Conservation (phyloP, 345 rosid species). For the Dovyalis caffra region DNA sequence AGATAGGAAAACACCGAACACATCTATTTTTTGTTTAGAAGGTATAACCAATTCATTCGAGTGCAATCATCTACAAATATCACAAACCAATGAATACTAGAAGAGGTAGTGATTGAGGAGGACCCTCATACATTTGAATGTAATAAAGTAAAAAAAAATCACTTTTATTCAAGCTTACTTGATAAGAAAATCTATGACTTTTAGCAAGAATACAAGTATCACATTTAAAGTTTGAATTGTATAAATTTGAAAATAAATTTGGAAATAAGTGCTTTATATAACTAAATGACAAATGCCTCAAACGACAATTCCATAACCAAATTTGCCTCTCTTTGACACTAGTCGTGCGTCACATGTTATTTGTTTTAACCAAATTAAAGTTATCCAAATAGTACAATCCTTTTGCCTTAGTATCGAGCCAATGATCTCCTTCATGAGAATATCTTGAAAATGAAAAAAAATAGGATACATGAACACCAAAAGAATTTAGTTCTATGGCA, state of each 20-base stretch:
- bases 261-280: too few species aligned
- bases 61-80: slow-evolving; percentile 17
- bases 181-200: too few species aligned
- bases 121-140: too few species aligned
- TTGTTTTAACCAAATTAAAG: background rate
- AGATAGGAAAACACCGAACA: background rate
- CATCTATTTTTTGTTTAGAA: slow-evolving; percentile 2
- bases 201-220: too few species aligned
- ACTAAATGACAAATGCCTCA: too few species aligned
- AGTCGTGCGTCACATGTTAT: background rate
- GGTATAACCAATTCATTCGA: background rate
- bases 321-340: too few species aligned
- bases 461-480: background rate
- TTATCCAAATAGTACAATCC: background rate
- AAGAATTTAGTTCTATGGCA: fast-evolving
- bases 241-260: too few species aligned
- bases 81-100: background rate
- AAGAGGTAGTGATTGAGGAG: background rate
- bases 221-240: too few species aligned
- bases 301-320: too few species aligned
- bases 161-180: too few species aligned
- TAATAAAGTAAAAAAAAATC: too few species aligned
- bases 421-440: background rate
- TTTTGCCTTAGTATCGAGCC: background rate
- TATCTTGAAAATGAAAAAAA: background rate